These are phyloP conservation scores for Salvia rosmarinus DNA, from an alignment of 257 asterid species.

Conservation along the genomic window DNA sequence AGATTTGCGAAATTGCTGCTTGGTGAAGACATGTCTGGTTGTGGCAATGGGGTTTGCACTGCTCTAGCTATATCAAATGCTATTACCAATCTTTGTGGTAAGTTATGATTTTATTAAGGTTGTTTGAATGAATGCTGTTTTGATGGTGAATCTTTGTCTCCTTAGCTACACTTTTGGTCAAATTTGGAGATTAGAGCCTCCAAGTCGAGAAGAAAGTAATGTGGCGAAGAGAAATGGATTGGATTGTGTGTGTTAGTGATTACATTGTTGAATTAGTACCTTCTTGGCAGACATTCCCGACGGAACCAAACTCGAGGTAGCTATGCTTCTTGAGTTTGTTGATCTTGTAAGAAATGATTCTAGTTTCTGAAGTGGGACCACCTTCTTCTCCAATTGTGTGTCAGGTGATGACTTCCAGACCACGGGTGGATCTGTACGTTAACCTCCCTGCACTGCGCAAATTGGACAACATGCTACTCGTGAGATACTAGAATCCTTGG, in stretches of 20 bases:
- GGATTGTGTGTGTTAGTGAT: slow-evolving; percentile 79
- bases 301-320: slow-evolving; percentile 80
- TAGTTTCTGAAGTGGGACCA: background rate
- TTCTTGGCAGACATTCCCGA: slow-evolving; percentile 77
- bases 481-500: slow-evolving; percentile 42
- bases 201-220: slow-evolving; percentile 55
- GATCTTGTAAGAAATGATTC: background rate
- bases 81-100: slow-evolving; percentile 91
- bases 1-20: slow-evolving; percentile 82
- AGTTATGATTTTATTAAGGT: background rate
- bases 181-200: slow-evolving; percentile 88
- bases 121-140: background rate
- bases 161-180: slow-evolving; percentile 86
- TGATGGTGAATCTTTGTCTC: slow-evolving; percentile 15
- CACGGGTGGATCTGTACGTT: slow-evolving; percentile 65
- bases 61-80: slow-evolving; percentile 87
- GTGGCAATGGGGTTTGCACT: slow-evolving; percentile 84
- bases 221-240: slow-evolving; percentile 90
- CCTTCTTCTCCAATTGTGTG: background rate
- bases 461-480: slow-evolving; percentile 81
- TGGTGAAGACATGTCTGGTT: slow-evolving; percentile 93
- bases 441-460: slow-evolving; percentile 88
- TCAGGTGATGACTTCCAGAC: slow-evolving; percentile 80
- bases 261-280: slow-evolving; percentile 82
- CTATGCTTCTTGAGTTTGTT: slow-evolving; percentile 14